Evolutionary conservation across 2,329 filamentous ascomycete species (phyloP).

Genomic region (Diaporthe citrichinensis): DNA sequence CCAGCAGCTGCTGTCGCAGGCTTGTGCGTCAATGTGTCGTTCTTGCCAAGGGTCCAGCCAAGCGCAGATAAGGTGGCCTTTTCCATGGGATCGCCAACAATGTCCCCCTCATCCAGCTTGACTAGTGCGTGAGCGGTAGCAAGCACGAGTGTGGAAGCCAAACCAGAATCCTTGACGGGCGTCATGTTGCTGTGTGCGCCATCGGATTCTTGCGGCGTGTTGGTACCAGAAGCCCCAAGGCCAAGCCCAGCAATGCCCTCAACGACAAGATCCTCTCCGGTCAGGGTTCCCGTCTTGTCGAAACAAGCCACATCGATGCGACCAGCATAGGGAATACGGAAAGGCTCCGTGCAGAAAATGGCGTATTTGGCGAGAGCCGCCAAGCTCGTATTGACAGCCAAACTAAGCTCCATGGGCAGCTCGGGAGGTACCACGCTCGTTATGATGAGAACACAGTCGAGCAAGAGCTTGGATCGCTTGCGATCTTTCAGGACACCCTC

Average conservation of each 20-base stretch:
- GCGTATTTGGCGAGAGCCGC: constrained; percentile 94
- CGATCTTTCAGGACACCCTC: constrained; percentile 95
- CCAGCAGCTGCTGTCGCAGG: constrained; percentile 60
- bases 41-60: constrained; percentile 92
- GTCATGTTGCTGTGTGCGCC: constrained; percentile 87
- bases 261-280: constrained; percentile 95
- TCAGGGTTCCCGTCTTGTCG: constrained; percentile 97
- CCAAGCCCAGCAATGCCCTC: constrained; percentile 94
- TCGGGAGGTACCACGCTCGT: constrained; percentile 99
- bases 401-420: constrained; percentile 95
- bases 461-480: constrained; percentile 95
- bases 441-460: constrained; percentile 98
- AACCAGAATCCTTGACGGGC: constrained; percentile 76
- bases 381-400: constrained; percentile 97
- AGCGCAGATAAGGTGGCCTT: constrained; percentile 93
- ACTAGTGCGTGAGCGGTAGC: constrained; percentile 96
- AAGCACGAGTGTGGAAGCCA: constrained; percentile 92
- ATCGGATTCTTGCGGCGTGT: constrained; percentile 77
- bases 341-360: constrained; percentile 99
- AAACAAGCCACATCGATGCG: constrained; percentile 98
- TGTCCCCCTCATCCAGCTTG: constrained; percentile 95
- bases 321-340: constrained; percentile 96
- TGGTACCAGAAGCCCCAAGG: constrained; percentile 73
- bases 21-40: constrained; percentile 85
- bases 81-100: constrained; percentile 99